A percentile compares a stretch with the other conserved stretches of the same genome.
These are phyloP conservation scores for Dictyophora rubrovolvata DNA, from an alignment of 768 basidiomycete genomes.

Conservation along the genomic window DNA sequence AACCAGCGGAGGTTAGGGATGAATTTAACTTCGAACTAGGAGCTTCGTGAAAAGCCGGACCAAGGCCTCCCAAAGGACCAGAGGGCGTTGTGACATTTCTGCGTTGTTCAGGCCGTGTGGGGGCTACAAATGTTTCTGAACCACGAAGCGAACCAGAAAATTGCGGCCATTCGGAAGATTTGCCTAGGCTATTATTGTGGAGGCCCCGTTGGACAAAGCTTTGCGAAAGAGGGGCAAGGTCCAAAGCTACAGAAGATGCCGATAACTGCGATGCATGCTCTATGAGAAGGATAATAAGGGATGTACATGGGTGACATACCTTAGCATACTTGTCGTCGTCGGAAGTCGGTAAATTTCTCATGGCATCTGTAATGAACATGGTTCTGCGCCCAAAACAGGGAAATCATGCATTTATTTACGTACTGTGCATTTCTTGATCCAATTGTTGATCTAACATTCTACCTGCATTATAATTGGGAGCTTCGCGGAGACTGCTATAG, in stretches of 20 bases:
- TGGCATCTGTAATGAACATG: conserved; percentile 50
- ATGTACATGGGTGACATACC: conserved; percentile 30
- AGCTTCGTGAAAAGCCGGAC: conserved; percentile 43
- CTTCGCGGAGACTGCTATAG: conserved; percentile 43
- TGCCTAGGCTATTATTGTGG: conserved; percentile 51
- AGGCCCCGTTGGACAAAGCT: conserved; percentile 46
- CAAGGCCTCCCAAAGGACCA: conserved; percentile 35
- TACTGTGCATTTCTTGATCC: conserved; percentile 91
- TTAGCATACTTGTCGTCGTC: conserved; percentile 79
- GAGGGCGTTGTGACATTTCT: conserved; percentile 69
- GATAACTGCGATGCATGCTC: conserved; percentile 42
- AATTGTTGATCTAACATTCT: conserved; percentile 91
- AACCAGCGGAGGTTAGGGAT: conserved; percentile 47
- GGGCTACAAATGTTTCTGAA: conserved; percentile 42
- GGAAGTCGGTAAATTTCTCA: conserved; percentile 77
- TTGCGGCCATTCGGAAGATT: conserved; percentile 90
- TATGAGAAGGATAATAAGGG: not conserved
- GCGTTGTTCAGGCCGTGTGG: conserved; percentile 39
- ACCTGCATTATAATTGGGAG: conserved; percentile 65
- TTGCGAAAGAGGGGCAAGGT: conserved; percentile 83
- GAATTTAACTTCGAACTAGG: conserved; percentile 30
- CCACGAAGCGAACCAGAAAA: conserved; percentile 57
- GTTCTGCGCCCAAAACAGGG: conserved; percentile 11
- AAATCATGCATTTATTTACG: conserved; percentile 20
- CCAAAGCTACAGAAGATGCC: conserved; percentile 83